These are phyloP conservation scores for Aspergillus viridinutans DNA, from an alignment of 2,329 filamentous ascomycete genomes.

Conservation along the genomic window DNA sequence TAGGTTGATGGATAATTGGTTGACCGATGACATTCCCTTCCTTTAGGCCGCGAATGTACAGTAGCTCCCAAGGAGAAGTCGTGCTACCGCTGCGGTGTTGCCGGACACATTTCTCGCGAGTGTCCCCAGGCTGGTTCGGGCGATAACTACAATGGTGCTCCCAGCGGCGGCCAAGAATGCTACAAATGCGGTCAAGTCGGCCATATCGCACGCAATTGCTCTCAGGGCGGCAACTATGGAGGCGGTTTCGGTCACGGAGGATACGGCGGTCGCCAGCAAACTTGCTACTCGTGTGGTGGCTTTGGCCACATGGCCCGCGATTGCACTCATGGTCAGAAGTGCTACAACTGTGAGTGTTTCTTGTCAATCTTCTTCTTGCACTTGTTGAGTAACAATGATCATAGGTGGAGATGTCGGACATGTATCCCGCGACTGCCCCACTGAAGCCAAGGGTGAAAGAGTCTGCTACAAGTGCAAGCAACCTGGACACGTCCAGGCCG, in stretches of 20 bases:
- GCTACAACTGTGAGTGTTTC: constrained; percentile 82
- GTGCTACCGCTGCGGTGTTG: constrained; percentile 64
- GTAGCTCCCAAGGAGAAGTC: constrained; percentile 81
- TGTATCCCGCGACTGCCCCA: constrained; percentile 91
- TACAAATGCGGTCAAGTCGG: constrained; percentile 98
- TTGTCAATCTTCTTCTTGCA: not conserved
- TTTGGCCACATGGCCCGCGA: constrained; percentile 97
- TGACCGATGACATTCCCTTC: constrained; percentile 14
- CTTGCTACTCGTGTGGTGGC: constrained; percentile 97
- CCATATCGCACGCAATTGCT: constrained; percentile 76
- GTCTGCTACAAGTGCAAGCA: constrained; percentile 97
- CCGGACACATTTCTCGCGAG: constrained; percentile 89
- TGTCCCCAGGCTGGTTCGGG: constrained; percentile 46
- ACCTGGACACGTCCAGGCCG: constrained; percentile 85
- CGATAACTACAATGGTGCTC: constrained; percentile 44
- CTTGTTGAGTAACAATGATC: constrained; percentile 1
- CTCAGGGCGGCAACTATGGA: constrained; percentile 48
- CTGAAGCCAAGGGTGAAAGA: constrained; percentile 84
- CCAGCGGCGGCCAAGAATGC: constrained; percentile 65
- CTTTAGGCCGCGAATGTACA: constrained; percentile 78
- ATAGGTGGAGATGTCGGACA: constrained; percentile 82
- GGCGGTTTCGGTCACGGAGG: constrained; percentile 45
- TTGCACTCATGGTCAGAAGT: constrained; percentile 98
- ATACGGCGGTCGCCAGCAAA: constrained; percentile 62
- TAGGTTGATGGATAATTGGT: not conserved